Percentiles rank a stretch among this genome's conserved stretches.
Evolutionary conservation across 495 filamentous ascomycete genomes (phyloP).

Genomic region (Trichoderma orchidacearum): DNA sequence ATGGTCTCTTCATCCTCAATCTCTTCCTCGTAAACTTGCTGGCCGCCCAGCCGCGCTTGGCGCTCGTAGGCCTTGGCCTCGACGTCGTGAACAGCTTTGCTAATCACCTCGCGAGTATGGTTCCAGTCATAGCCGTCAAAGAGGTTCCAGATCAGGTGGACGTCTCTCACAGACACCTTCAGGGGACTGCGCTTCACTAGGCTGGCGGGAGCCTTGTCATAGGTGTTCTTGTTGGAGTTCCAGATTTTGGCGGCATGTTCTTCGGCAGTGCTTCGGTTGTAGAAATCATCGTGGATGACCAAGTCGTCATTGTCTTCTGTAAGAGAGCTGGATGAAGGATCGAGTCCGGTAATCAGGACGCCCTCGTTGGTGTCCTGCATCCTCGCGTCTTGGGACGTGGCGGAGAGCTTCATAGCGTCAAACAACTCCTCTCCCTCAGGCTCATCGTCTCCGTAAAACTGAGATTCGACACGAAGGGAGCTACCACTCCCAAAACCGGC

Average conservation of each 20-base stretch:
- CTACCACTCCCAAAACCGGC: conserved; percentile 15
- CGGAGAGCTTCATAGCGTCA: conserved; percentile 21
- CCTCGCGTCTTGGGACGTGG: conserved; percentile 16
- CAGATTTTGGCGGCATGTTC: conserved; percentile 39
- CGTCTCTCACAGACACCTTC: conserved; percentile 63
- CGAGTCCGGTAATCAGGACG: conserved; percentile 41
- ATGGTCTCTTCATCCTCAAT: conserved; percentile 74
- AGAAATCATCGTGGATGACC: conserved; percentile 69
- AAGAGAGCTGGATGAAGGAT: not conserved
- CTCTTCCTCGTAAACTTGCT: conserved; percentile 35
- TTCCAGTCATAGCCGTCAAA: conserved; percentile 98
- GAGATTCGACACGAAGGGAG: conserved; percentile 23
- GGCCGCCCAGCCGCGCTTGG: conserved; percentile 30
- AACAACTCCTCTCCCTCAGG: conserved; percentile 23
- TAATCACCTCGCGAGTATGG: conserved; percentile 70
- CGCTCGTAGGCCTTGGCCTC: conserved; percentile 70
- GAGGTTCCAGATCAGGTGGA: conserved; percentile 94
- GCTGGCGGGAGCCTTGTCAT: conserved; percentile 47
- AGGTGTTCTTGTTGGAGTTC: conserved; percentile 62
- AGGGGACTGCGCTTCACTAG: conserved; percentile 58
- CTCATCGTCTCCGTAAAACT: conserved; percentile 22
- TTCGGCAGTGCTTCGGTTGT: conserved; percentile 50
- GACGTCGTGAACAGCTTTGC: conserved; percentile 73
- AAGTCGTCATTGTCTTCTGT: conserved; percentile 27
- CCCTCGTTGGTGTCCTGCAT: conserved; percentile 40